Base-by-base conservation (phyloP, 208 protist genomes). In the Acanthamoeba royreba region DNA sequence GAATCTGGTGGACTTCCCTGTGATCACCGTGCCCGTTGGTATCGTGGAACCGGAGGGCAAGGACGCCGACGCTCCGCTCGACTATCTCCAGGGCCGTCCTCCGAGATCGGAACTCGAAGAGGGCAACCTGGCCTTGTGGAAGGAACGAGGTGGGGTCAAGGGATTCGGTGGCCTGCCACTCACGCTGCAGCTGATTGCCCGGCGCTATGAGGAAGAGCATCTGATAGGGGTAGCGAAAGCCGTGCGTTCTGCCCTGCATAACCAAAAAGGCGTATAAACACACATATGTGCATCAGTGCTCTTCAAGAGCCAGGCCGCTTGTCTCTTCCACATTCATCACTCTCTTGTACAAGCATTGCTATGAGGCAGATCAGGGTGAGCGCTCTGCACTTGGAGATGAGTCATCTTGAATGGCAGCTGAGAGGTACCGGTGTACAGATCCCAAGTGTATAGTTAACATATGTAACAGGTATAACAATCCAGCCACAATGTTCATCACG, bases 1-100 rank as follows among this genome's bases (percentile, higher is more conserved):
- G 87, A 94, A 94, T 66, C 25, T 85, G 46, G 15, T 94, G 1
- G 47, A 93, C 40, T 94, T 90, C 86, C 81, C 93, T 0, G 85
- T 55, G n/a, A n/a, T 58, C 3, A 55, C 52, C 0, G 93, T 94
- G 46, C 93, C 93, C 46, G 47, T 94, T 8, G 28, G 53, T 35
- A 22, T 31, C 15, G 93, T 94, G 19, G 35, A 69, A 46, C 40
- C 19, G 2, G 17, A 63, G 1, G 93, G 88, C 25, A 19, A 43
- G 0, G 74, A 74, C 11, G 63, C 63, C 63, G 63, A 13, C 22
- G 63, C 63, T 15, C 63, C 63, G 28, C 25, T 74, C 63, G 63
- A 74, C 63, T 74, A 74, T 35, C 17, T 74, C 28, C 49, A 74
- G 0, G 63, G 28, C 0, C 28, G 28, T 43, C 33, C 63, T 7